Evolutionary conservation across 805 yeast genomes (phyloP).

Genomic region (Candida insectorum): DNA sequence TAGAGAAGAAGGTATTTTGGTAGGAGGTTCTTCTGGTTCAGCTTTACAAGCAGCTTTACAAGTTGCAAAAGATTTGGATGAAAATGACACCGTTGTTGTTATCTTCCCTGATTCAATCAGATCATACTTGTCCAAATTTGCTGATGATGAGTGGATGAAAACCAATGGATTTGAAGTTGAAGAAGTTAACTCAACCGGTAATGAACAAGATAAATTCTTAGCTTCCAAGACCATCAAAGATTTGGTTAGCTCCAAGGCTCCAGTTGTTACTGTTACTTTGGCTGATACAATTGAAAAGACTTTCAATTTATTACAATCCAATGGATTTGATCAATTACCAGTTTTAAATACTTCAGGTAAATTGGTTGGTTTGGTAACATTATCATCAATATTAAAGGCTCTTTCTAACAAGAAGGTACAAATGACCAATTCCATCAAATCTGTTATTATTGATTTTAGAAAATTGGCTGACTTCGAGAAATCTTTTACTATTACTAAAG

Average conservation of each 20-base stretch:
- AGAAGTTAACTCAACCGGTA: conserved; percentile 36
- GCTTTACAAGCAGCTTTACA: conserved; percentile 77
- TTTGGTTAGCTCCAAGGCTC: conserved; percentile 60
- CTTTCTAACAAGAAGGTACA: conserved; percentile 60
- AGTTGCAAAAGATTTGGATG: conserved; percentile 65
- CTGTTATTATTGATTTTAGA: conserved; percentile 72
- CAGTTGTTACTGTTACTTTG: conserved; percentile 71
- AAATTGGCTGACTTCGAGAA: conserved; percentile 64
- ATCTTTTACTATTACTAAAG: conserved; percentile 57
- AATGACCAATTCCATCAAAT: conserved; percentile 50
- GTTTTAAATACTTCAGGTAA: conserved; percentile 60
- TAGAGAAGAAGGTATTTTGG: conserved; percentile 79
- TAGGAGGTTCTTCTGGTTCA: conserved; percentile 88
- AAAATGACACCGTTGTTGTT: conserved; percentile 72
- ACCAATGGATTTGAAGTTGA: conserved; percentile 68
- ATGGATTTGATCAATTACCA: conserved; percentile 84
- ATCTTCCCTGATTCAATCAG: conserved; percentile 85
- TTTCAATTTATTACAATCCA: conserved; percentile 63
- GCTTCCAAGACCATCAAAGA: conserved; percentile 53
- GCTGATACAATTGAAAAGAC: conserved; percentile 61
- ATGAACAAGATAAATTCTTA: conserved; percentile 42
- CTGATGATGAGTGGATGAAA: conserved; percentile 88
- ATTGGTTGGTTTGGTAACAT: conserved; percentile 71
- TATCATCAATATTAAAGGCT: conserved; percentile 66
- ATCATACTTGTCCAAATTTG: conserved; percentile 82